Base-by-base conservation (phyloP, 768 basidiomycete genomes). In the Panaeolus cyanescens region DNA sequence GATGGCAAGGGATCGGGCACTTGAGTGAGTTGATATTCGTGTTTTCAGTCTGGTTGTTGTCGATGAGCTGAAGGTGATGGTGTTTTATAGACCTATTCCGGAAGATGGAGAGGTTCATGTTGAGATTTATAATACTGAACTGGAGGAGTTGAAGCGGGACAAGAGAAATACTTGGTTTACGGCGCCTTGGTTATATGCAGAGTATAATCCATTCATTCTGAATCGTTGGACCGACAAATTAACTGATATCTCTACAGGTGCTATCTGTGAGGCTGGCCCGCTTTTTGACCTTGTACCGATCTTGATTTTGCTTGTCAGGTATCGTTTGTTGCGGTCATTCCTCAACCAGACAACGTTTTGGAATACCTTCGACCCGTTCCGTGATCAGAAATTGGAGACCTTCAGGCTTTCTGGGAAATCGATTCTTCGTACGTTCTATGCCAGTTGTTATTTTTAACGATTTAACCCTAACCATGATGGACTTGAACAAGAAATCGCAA, bases 131-230 rank as follows among this genome's bases (percentile, higher is more conserved):
- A 98, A 99, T 65, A 67, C 75, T 0, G 89, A 94, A 63, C 79
- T 99, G 12, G 72, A 72, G 5, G 71, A 74, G 0, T 80, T 92
- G 1, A 75, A 76, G 0, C 72, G 77, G 28, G 71, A 78, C 1
- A 71, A 74, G 3, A 79, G 81, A 67, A 82, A 88, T 62, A 91
- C 90, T 0, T 99, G 96, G 96, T 95, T 93, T 70, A 91, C 85
- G 7, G 87, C 92, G 5, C 93, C 95, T 1, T 99, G 96, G 96
- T 81, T 99, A n/a, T 98, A 83, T 72, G 94, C 95, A 59, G 96
- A 98, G 89, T 97, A 78, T 54, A 6, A 33, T 34, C 10, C 13
- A 17, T 5, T 9, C 22, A 10, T 20, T 32, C 20, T 30, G 22
- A 13, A 25, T n/a, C 10, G n/a, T 40, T 25, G 33, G 31, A 13